phyloP scores from a whole-genome alignment of 2,329 filamentous ascomycete genomes.

The Colletotrichum euphorbiae region DNA sequence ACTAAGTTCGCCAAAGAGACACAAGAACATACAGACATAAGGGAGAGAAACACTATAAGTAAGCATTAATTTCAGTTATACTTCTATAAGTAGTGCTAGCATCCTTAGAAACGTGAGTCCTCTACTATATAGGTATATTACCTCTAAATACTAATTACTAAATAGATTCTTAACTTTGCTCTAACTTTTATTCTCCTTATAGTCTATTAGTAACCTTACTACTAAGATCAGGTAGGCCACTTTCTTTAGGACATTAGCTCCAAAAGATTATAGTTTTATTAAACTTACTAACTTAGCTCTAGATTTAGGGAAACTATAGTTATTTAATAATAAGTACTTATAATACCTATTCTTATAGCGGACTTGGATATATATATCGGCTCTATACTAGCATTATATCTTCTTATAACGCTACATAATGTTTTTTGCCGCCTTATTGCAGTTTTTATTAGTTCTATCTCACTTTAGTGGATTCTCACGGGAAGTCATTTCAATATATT shows the following conservation, averaged over 20 bases:
- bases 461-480: not conserved
- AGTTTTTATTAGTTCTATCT: conserved; percentile 16
- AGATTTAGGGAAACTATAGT: not conserved
- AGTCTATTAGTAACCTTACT: not conserved
- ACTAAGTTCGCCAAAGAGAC: no score
- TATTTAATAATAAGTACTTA: not conserved
- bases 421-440: not conserved
- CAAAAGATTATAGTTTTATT: not conserved
- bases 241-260: not conserved
- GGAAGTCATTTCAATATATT: not conserved
- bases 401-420: not conserved
- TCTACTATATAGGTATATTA: no score
- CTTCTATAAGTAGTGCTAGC: no score
- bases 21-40: no score
- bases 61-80: no score
- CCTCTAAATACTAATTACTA: no score
- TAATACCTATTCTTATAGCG: not conserved
- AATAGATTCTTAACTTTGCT: no score
- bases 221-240: not conserved
- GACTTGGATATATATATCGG: conserved; percentile 5
- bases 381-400: not conserved
- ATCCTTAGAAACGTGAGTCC: no score
- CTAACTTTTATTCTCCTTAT: no score
- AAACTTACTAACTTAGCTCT: not conserved
- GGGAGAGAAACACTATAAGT: no score